A percentile compares a stretch with the other conserved stretches of the same genome.
These are phyloP conservation scores for Botryobasidium botryosum DNA, from an alignment of 768 basidiomycete genomes.

Conservation along the genomic window DNA sequence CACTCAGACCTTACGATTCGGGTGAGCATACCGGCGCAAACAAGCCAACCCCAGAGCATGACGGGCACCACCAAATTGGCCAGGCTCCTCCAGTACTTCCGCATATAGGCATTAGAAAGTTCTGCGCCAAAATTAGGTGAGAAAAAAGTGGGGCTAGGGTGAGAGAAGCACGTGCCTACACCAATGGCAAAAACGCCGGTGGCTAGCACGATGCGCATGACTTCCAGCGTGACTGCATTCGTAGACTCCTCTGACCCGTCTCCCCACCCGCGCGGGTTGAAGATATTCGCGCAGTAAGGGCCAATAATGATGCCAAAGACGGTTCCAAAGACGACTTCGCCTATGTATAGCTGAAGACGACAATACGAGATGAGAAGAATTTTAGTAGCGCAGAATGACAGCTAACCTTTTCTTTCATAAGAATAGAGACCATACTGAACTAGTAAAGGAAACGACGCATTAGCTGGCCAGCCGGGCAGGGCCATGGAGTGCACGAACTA, in stretches of 20 bases:
- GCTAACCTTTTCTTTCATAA: conserved; percentile 68
- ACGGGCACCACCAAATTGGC: conserved; percentile 56
- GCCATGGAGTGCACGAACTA: conserved; percentile 28
- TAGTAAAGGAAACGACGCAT: conserved; percentile 17
- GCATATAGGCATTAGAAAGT: conserved; percentile 88
- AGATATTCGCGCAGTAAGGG: conserved; percentile 65
- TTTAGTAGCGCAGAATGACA: not conserved
- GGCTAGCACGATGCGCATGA: conserved; percentile 84
- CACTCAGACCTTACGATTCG: not conserved
- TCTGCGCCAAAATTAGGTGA: conserved; percentile 24
- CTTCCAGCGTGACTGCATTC: conserved; percentile 76
- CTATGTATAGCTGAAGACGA: conserved; percentile 55
- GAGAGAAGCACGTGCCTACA: conserved; percentile 24
- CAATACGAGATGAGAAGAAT: not conserved
- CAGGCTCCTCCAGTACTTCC: conserved; percentile 77
- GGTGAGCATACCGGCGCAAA: conserved; percentile 7
- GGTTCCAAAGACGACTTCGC: conserved; percentile 94
- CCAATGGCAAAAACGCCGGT: conserved; percentile 97
- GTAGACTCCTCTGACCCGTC: conserved; percentile 19
- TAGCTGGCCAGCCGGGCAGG: not conserved
- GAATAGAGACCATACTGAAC: conserved; percentile 91
- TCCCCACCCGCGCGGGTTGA: conserved; percentile 69
- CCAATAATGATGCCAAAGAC: conserved; percentile 85
- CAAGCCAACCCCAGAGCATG: conserved; percentile 17
- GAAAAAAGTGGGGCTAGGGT: not conserved